Conservation (phyloP, 495 filamentous ascomycete species). For the Hypoxylon subgilvum region DNA sequence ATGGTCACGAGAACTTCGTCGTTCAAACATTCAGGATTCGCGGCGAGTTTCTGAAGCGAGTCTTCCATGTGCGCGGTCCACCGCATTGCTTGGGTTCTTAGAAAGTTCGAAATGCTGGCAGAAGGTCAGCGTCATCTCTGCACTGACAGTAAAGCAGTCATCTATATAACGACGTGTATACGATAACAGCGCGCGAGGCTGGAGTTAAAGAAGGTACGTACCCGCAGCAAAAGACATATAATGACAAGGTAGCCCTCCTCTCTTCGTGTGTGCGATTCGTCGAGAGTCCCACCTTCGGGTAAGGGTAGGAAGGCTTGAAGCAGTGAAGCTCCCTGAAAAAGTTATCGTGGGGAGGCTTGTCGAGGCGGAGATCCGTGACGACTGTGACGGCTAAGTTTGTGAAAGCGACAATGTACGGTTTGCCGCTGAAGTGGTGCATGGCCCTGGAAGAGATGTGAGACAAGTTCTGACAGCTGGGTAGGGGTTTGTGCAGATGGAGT, state of each 20-base stretch:
- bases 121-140: not conserved
- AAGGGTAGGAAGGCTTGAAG: constrained; percentile 33
- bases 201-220: constrained; percentile 7
- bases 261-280: constrained; percentile 39
- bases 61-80: constrained; percentile 45
- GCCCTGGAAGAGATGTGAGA: constrained; percentile 31
- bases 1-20: constrained; percentile 38
- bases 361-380: constrained; percentile 62
- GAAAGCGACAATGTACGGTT: constrained; percentile 50
- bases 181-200: no score
- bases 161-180: no score
- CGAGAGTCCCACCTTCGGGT: constrained; percentile 12
- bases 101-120: constrained; percentile 41
- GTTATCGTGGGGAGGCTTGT: constrained; percentile 48
- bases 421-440: constrained; percentile 40
- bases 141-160: not conserved
- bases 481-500: not conserved
- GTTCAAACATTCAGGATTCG: constrained; percentile 26
- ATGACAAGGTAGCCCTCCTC: constrained; percentile 38
- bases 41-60: constrained; percentile 34
- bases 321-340: constrained; percentile 27
- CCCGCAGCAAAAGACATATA: constrained; percentile 33
- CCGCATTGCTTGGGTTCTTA: constrained; percentile 38
- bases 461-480: not conserved
- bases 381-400: constrained; percentile 58